Conservation (phyloP, 495 filamentous ascomycete species). For the Trichoderma reesei region DNA sequence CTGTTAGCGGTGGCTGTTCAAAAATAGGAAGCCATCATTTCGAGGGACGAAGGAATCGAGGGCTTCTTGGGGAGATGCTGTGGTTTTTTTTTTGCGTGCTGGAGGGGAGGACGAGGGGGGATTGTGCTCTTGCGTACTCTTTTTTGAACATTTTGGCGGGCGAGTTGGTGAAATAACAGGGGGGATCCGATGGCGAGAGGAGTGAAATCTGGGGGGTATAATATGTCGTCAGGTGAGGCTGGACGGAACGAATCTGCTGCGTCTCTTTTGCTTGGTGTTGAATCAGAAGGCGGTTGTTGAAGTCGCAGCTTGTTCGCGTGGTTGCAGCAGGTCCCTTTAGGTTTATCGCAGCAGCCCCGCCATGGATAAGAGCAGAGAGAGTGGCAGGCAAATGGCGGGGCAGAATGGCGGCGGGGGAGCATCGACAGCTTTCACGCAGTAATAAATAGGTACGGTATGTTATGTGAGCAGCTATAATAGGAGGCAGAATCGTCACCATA, state of each 20-base stretch:
- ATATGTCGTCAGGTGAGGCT: too few species aligned
- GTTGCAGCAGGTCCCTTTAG: not conserved
- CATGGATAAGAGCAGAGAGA: not conserved
- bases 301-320: not conserved
- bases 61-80: too few species aligned
- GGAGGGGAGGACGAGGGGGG: conserved; percentile 9
- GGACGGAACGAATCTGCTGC: too few species aligned
- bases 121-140: conserved; percentile 46
- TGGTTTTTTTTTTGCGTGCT: conserved; percentile 11
- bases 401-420: not conserved
- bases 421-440: not conserved
- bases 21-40: too few species aligned
- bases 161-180: not conserved
- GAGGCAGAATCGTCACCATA: too few species aligned
- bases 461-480: not conserved
- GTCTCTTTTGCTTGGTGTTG: too few species aligned
- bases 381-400: conserved; percentile 7
- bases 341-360: conserved; percentile 4
- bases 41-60: not conserved
- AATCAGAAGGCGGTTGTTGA: too few species aligned
- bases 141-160: conserved; percentile 74
- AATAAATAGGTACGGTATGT: not conserved
- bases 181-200: not conserved
- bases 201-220: too few species aligned
- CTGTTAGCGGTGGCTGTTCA: too few species aligned